These are phyloP conservation scores for Pestalotiopsis sp. DNA, from an alignment of 2,329 filamentous ascomycete genomes.

Conservation along the genomic window DNA sequence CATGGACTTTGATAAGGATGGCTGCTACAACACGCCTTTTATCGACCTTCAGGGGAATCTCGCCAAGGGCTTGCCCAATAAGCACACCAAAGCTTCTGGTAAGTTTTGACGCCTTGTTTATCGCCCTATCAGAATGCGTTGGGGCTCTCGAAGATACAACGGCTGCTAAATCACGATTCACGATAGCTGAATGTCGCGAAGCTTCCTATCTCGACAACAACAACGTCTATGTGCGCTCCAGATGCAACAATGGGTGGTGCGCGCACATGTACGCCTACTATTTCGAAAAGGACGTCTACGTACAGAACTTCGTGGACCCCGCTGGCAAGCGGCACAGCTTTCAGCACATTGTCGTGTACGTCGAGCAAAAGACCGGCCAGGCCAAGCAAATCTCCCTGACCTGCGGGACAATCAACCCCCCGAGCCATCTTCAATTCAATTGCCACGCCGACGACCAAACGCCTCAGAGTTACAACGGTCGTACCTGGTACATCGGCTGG, in stretches of 20 bases:
- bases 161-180: background rate
- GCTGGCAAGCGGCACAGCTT: conserved; percentile 27
- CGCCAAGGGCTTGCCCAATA: conserved; percentile 24
- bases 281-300: conserved; percentile 23
- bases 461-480: too few species aligned
- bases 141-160: background rate
- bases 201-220: conserved; percentile 31
- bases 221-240: conserved; percentile 33
- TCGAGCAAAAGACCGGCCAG: background rate
- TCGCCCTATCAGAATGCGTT: background rate
- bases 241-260: conserved; percentile 36
- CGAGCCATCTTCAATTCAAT: background rate
- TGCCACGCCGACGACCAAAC: background rate
- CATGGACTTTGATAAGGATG: conserved; percentile 42
- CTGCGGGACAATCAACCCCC: conserved; percentile 5
- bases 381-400: conserved; percentile 2
- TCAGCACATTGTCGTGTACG: conserved; percentile 25
- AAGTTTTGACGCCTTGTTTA: background rate
- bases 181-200: conserved; percentile 30
- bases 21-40: conserved; percentile 50
- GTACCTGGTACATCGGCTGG: background rate
- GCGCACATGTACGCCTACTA: conserved; percentile 33
- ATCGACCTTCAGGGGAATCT: conserved; percentile 39
- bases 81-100: background rate
- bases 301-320: background rate